Evolutionary conservation across 192 early-diverging fungal genomes (phyloP).

Genomic region (Gaertneriomyces semiglobifer): DNA sequence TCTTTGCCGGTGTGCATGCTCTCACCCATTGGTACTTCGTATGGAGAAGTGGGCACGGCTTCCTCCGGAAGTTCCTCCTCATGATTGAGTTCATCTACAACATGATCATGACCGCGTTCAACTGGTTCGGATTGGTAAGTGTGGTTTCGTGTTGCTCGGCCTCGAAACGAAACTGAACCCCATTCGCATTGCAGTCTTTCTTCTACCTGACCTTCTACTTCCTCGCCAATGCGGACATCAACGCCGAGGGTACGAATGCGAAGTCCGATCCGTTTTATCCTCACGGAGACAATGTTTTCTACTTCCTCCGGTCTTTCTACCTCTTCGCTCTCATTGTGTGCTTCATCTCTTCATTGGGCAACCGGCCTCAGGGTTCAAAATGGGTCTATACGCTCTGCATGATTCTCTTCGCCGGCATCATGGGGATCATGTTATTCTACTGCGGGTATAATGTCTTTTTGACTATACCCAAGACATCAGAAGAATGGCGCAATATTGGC

Average conservation of each 20-base stretch:
- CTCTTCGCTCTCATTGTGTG: constrained; percentile 74
- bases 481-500: constrained; percentile 17
- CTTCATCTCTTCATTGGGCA: constrained; percentile 90
- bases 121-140: constrained; percentile 83
- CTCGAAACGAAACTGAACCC: background rate
- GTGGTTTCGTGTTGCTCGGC: background rate
- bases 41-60: constrained; percentile 71
- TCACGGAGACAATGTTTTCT: constrained; percentile 59
- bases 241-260: constrained; percentile 29
- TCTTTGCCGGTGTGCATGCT: constrained; percentile 90
- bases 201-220: constrained; percentile 91
- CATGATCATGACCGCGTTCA: constrained; percentile 74
- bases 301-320: constrained; percentile 70
- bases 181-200: constrained; percentile 54
- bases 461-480: constrained; percentile 25
- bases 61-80: constrained; percentile 69
- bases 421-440: constrained; percentile 79
- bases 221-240: constrained; percentile 43
- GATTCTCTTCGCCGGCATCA: constrained; percentile 80
- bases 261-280: constrained; percentile 52
- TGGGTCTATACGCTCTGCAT: constrained; percentile 71
- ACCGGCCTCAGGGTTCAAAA: constrained; percentile 90
- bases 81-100: constrained; percentile 80
- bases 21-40: constrained; percentile 73
- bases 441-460: constrained; percentile 56